Percentiles rank a stretch among this genome's conserved stretches.
Conservation (phyloP, 192 early-diverging fungal species). For the Linderina pennispora region DNA sequence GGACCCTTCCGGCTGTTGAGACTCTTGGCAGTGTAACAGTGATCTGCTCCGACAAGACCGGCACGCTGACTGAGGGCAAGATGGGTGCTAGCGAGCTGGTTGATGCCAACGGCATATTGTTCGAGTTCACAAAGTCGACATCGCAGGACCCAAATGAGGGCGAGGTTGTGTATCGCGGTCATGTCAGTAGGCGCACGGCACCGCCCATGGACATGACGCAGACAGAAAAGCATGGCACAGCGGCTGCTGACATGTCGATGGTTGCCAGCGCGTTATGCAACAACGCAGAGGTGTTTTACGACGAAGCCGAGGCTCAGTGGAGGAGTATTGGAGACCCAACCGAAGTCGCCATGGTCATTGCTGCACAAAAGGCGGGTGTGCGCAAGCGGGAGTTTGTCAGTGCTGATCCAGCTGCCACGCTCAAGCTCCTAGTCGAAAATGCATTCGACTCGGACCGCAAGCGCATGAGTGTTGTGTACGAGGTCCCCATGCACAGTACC, state of each 20-base stretch:
- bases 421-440: conserved; percentile 61
- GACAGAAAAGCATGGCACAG: conserved; percentile 49
- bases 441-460: conserved; percentile 95
- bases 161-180: conserved; percentile 64
- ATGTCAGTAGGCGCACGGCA: conserved; percentile 41
- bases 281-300: conserved; percentile 67
- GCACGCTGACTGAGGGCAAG: conserved; percentile 97
- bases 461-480: conserved; percentile 85
- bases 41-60: conserved; percentile 99
- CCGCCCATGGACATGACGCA: conserved; percentile 33
- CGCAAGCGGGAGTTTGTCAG: conserved; percentile 35
- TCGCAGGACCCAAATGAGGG: conserved; percentile 51
- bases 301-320: conserved; percentile 54
- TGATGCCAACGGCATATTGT: conserved; percentile 32
- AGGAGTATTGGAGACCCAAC: conserved; percentile 87
- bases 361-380: conserved; percentile 77
- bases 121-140: conserved; percentile 55
- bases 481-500: too few species aligned
- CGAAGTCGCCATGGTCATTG: conserved; percentile 88
- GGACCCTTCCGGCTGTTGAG: conserved; percentile 87
- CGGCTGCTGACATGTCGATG: conserved; percentile 64
- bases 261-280: conserved; percentile 83
- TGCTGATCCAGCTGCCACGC: too few species aligned
- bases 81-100: conserved; percentile 83
- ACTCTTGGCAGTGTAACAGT: conserved; percentile 96